phyloP scores from a whole-genome alignment of 148 eudicot species.

The Diospyros kaki region DNA sequence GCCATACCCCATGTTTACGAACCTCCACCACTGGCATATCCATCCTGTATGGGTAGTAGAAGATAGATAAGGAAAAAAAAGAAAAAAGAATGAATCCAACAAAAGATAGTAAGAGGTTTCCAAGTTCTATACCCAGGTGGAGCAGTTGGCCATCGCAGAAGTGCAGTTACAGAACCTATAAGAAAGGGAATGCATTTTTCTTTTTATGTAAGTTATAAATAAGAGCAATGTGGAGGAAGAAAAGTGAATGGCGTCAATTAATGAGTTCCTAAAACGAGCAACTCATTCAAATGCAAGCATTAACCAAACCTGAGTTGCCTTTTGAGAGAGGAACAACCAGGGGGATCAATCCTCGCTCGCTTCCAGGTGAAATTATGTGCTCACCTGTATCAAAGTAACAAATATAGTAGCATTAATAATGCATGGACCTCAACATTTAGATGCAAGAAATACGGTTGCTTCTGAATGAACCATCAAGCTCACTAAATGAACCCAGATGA shows the following conservation, averaged over 20 bases:
- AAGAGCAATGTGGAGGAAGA: neutral
- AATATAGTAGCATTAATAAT: neutral
- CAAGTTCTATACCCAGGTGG: slow-evolving; percentile 65
- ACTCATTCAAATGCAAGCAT: neutral
- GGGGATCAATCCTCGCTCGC: slow-evolving; percentile 77
- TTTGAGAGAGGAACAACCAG: slow-evolving; percentile 79
- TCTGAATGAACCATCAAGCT: slow-evolving; percentile 2
- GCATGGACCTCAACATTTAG: neutral
- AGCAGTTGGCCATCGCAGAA: slow-evolving; percentile 98
- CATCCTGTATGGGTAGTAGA: slow-evolving; percentile 47
- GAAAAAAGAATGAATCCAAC: slow-evolving; percentile 12
- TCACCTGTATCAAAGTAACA: slow-evolving; percentile 51
- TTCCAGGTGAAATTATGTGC: slow-evolving; percentile 68
- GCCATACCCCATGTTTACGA: slow-evolving; percentile 79
- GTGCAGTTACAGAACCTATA: slow-evolving; percentile 65
- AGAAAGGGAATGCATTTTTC: slow-evolving; percentile 9
- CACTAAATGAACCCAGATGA: neutral
- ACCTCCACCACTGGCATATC: slow-evolving; percentile 97
- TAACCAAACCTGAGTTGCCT: slow-evolving; percentile 51
- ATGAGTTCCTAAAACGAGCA: neutral
- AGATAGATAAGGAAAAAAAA: neutral
- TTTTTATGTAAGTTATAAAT: neutral
- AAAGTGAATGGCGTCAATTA: neutral
- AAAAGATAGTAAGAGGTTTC: slow-evolving; percentile 1
- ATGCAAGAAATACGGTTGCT: neutral